Conservation (phyloP, 345 rosid genomes). For the Geranium rotundifolium region DNA sequence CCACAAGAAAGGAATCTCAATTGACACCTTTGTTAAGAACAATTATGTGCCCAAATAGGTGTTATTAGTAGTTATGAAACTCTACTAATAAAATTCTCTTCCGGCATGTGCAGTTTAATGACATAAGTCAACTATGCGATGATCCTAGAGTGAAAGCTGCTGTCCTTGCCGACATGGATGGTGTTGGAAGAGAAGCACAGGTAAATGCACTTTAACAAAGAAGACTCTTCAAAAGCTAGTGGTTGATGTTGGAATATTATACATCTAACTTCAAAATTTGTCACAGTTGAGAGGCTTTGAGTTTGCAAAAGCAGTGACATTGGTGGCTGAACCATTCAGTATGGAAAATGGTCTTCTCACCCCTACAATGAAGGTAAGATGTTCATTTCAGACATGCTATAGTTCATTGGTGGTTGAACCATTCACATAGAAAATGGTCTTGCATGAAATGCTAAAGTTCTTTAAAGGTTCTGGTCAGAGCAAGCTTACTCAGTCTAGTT, state of each 20-base stretch:
- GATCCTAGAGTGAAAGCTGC: constrained; percentile 66
- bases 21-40: no score
- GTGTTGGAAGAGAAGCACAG: constrained; percentile 80
- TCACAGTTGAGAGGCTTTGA: constrained; percentile 85
- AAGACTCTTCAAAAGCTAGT: not conserved
- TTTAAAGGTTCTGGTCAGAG: no score
- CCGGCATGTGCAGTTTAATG: constrained; percentile 32
- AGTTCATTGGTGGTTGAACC: no score
- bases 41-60: no score
- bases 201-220: constrained; percentile 23
- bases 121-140: constrained; percentile 54
- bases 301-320: constrained; percentile 80
- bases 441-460: no score
- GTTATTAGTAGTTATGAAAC: not conserved
- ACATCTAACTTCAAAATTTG: not conserved
- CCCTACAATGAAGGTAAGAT: constrained; percentile 84
- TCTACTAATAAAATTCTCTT: not conserved
- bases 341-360: constrained; percentile 80
- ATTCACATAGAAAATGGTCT: no score
- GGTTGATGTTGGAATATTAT: not conserved
- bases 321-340: constrained; percentile 72
- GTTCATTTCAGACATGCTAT: not conserved
- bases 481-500: no score
- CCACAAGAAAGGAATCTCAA: no score
- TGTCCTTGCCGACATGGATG: constrained; percentile 75